Conservation (phyloP, 192 early-diverging fungal species). For the Obelidium mucronatum region DNA sequence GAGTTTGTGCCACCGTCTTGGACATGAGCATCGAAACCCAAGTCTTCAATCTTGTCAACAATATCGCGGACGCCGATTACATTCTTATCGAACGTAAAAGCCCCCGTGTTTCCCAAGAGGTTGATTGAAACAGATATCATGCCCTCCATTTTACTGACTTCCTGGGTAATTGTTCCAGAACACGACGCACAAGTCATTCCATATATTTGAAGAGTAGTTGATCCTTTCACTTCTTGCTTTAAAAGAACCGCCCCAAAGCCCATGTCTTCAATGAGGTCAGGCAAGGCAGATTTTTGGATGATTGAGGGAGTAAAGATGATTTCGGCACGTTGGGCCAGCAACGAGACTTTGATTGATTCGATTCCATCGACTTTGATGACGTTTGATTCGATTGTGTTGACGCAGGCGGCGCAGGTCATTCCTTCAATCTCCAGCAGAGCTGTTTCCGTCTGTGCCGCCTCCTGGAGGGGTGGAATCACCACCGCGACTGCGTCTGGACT, state of each 20-base stretch:
- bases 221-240: slow-evolving; percentile 54
- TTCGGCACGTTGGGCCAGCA: slow-evolving; percentile 82
- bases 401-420: slow-evolving; percentile 97
- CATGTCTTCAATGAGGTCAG: slow-evolving; percentile 70
- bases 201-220: slow-evolving; percentile 80
- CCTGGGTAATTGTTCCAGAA: slow-evolving; percentile 79
- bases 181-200: slow-evolving; percentile 94
- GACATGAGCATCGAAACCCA: slow-evolving; percentile 82
- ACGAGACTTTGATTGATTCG: slow-evolving; percentile 77
- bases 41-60: slow-evolving; percentile 77
- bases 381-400: slow-evolving; percentile 81
- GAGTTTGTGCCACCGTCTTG: slow-evolving; percentile 69
- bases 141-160: slow-evolving; percentile 60
- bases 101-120: slow-evolving; percentile 77
- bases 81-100: slow-evolving; percentile 72
- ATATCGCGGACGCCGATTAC: slow-evolving; percentile 78
- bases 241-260: slow-evolving; percentile 77
- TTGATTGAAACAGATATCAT: slow-evolving; percentile 75
- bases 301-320: slow-evolving; percentile 67
- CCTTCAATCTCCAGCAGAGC: slow-evolving; percentile 76
- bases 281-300: slow-evolving; percentile 55
- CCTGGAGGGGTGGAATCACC: too few species aligned
- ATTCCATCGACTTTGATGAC: slow-evolving; percentile 69
- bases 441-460: slow-evolving; percentile 20
- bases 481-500: too few species aligned